Conservation (phyloP, 805 yeast genomes). For the Lipomyces mesembrius region DNA sequence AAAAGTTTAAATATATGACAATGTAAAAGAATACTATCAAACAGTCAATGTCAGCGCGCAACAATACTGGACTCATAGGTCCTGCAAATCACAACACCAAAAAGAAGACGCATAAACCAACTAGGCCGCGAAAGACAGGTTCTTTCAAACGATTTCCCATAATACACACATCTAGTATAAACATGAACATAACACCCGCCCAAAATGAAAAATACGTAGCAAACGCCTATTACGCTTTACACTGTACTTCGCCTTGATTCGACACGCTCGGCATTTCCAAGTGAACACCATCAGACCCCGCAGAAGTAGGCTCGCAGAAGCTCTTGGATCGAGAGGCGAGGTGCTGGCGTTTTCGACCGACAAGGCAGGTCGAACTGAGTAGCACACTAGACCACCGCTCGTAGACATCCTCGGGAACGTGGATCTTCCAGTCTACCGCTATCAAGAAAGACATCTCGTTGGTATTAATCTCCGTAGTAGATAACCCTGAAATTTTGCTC, state of each 20-base stretch:
- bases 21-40: neutral
- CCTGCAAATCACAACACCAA: neutral
- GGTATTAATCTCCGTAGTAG: conserved; percentile 54
- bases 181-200: neutral
- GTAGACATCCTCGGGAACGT: conserved; percentile 56
- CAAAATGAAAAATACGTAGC: neutral
- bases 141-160: neutral
- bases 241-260: neutral
- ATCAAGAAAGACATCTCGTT: conserved; percentile 61
- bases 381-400: conserved; percentile 49
- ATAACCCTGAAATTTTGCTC: conserved; percentile 73
- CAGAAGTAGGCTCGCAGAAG: neutral
- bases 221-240: neutral
- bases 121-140: neutral
- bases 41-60: neutral
- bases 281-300: neutral
- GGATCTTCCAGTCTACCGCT: conserved; percentile 61
- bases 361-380: conserved; percentile 30
- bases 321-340: neutral
- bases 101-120: neutral
- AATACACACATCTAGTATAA: neutral
- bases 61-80: neutral
- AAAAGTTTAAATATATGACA: neutral
- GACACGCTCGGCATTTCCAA: neutral
- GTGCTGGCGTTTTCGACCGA: conserved; percentile 17